These are phyloP conservation scores for Schoenoplectus triqueter DNA, from an alignment of 202 grass and related monocot genomes.

Conservation along the genomic window DNA sequence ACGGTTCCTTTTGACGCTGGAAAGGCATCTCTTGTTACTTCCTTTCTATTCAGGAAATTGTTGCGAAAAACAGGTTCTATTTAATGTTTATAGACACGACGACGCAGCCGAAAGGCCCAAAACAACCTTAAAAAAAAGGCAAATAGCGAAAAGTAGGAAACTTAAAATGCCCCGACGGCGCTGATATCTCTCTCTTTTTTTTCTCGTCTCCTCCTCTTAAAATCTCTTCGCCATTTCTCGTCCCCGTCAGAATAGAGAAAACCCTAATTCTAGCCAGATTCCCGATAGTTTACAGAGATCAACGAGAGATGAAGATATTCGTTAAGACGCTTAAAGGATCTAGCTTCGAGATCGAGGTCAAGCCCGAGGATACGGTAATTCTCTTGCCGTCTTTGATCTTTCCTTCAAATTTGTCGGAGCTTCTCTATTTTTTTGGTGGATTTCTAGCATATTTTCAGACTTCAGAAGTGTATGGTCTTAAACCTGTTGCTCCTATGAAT, in stretches of 20 bases:
- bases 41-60: too few relatives aligned
- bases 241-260: conserved; percentile 28
- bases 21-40: too few relatives aligned
- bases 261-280: conserved; percentile 22
- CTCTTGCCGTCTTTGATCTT: conserved; percentile 5
- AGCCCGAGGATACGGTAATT: conserved; percentile 55
- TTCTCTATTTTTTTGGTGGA: not conserved
- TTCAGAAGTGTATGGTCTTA: not conserved
- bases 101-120: too few relatives aligned
- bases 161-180: too few relatives aligned
- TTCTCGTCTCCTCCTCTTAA: not conserved
- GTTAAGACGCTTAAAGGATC: conserved; percentile 87
- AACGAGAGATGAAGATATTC: conserved; percentile 66
- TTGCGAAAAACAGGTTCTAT: too few relatives aligned
- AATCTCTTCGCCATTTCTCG: conserved; percentile 25
- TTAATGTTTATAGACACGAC: too few relatives aligned
- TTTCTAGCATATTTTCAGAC: not conserved
- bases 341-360: conserved; percentile 79
- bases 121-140: too few relatives aligned
- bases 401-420: conserved; percentile 9
- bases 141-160: too few relatives aligned
- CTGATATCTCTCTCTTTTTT: too few relatives aligned
- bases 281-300: not conserved
- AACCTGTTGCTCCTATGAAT: not conserved
- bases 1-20: too few relatives aligned